Conservation (phyloP, 2,329 filamentous ascomycete genomes). For the Claviceps maximensis region DNA sequence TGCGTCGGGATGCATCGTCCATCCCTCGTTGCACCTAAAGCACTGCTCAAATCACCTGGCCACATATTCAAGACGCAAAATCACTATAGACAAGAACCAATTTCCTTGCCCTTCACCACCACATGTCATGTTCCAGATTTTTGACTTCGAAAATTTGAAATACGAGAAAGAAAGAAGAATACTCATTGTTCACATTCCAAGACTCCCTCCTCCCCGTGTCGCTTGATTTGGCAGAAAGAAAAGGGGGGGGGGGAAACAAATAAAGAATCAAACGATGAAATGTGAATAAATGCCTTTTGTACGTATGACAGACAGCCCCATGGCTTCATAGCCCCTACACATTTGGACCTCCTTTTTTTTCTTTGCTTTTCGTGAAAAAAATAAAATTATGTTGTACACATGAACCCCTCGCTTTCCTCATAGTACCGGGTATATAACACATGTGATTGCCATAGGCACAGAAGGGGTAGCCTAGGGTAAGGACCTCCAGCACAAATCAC, state of each 20-base stretch:
- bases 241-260: not conserved
- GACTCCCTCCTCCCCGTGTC: not conserved
- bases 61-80: no score
- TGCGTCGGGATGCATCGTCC: no score
- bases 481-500: not conserved
- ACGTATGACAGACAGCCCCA: slow-evolving; percentile 1
- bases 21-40: no score
- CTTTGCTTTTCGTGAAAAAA: not conserved
- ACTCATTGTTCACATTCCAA: not conserved
- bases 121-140: slow-evolving; percentile 2
- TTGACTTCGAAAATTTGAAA: no score
- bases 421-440: not conserved
- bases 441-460: not conserved
- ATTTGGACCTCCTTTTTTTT: not conserved
- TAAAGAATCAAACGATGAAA: not conserved
- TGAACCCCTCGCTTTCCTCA: not conserved
- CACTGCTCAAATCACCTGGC: no score
- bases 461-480: not conserved
- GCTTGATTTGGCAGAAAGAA: not conserved
- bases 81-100: no score
- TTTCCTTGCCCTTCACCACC: not conserved
- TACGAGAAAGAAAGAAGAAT: not conserved
- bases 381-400: slow-evolving; percentile 6
- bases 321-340: not conserved
- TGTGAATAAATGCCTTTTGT: slow-evolving; percentile 3